A percentile compares a stretch with the other conserved stretches of the same genome.
phyloP scores from a whole-genome alignment of 2,329 filamentous ascomycete species.

The Colletotrichum agaves region DNA sequence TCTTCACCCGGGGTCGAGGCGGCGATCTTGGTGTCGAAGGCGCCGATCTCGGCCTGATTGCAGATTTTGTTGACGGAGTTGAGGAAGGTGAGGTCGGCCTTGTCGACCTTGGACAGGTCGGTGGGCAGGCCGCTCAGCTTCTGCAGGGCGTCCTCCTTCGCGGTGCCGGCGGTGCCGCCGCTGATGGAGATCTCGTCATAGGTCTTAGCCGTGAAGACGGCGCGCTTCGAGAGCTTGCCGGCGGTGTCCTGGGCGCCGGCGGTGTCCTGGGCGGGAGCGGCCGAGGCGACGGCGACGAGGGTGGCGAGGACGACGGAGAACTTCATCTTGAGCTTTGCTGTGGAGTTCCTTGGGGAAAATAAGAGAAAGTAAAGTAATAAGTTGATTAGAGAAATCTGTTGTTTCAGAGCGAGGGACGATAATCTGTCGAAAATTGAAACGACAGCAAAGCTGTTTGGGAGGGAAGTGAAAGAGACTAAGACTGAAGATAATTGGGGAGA shows the following conservation, averaged over 20 bases:
- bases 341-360: slow-evolving; percentile 3
- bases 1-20: slow-evolving; percentile 56
- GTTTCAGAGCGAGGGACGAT: slow-evolving; percentile 23
- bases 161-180: slow-evolving; percentile 57
- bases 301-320: slow-evolving; percentile 46
- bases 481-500: slow-evolving; percentile 14
- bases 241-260: slow-evolving; percentile 16
- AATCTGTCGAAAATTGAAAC: slow-evolving; percentile 1
- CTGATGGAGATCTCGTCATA: slow-evolving; percentile 61
- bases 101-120: slow-evolving; percentile 56
- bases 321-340: slow-evolving; percentile 44
- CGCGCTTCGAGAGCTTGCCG: slow-evolving; percentile 39
- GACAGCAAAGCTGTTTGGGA: slow-evolving; percentile 28
- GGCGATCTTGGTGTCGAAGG: slow-evolving; percentile 63
- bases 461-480: slow-evolving; percentile 19
- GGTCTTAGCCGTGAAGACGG: slow-evolving; percentile 47
- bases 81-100: slow-evolving; percentile 60
- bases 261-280: slow-evolving; percentile 34
- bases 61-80: slow-evolving; percentile 61
- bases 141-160: slow-evolving; percentile 54
- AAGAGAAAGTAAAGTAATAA: slow-evolving; percentile 29
- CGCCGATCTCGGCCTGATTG: slow-evolving; percentile 62
- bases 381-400: neutral
- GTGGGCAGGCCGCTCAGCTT: slow-evolving; percentile 51
- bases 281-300: slow-evolving; percentile 44